Percentiles rank a stretch among this genome's conserved stretches.
These are phyloP conservation scores for Coemansia sp. DNA, from an alignment of 192 early-diverging fungal species.

Conservation along the genomic window DNA sequence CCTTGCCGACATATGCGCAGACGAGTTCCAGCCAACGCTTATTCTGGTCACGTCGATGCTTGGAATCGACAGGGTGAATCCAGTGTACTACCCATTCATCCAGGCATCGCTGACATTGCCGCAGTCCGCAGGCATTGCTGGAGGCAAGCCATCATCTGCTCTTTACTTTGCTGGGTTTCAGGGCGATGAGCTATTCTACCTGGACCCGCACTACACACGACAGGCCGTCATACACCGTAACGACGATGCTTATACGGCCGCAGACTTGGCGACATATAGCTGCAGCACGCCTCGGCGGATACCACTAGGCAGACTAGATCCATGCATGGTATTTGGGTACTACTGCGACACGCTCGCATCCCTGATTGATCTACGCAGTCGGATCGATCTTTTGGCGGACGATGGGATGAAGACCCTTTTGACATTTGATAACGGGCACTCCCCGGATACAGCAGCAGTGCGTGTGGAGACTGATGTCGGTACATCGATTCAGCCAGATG, in stretches of 20 bases:
- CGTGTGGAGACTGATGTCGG: neutral
- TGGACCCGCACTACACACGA: conserved; percentile 90
- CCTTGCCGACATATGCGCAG: conserved; percentile 42
- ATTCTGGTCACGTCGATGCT: conserved; percentile 85
- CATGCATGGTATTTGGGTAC: conserved; percentile 92
- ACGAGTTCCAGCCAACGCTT: conserved; percentile 65
- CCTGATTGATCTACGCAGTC: conserved; percentile 43
- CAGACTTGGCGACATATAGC: conserved; percentile 81
- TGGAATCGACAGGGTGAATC: conserved; percentile 88
- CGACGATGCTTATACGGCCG: conserved; percentile 17
- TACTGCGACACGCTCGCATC: conserved; percentile 50
- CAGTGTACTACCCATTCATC: conserved; percentile 70
- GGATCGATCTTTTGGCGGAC: conserved; percentile 41
- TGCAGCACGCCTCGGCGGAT: conserved; percentile 74
- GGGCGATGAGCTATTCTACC: conserved; percentile 75
- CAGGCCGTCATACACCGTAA: conserved; percentile 49
- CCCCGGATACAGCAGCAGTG: conserved; percentile 13
- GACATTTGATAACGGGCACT: conserved; percentile 42
- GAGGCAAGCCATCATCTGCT: conserved; percentile 93
- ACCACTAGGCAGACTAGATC: conserved; percentile 78
- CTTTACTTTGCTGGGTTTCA: conserved; percentile 89
- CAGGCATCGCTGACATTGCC: conserved; percentile 74
- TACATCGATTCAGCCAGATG: neutral
- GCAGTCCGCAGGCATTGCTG: conserved; percentile 87
- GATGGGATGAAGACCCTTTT: conserved; percentile 42